A percentile compares a stretch with the other conserved stretches of the same genome.
Conservation (phyloP, 192 early-diverging fungal species). For the Entomortierella parvispora region DNA sequence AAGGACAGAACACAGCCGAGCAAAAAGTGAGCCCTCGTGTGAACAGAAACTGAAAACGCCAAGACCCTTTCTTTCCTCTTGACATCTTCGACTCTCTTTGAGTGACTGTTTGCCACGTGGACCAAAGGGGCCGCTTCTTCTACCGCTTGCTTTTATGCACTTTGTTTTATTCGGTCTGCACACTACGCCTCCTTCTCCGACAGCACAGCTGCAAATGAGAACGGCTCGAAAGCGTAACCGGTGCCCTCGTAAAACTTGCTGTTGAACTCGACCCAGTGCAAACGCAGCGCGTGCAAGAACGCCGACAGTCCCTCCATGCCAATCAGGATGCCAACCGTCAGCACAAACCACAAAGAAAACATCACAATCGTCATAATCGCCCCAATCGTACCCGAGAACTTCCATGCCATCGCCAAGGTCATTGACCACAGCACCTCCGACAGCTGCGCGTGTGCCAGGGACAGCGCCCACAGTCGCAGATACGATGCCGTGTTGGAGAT, state of each 20-base stretch:
- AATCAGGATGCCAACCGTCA: slow-evolving; percentile 84
- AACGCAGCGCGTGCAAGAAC: slow-evolving; percentile 93
- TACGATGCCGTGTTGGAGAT: slow-evolving; percentile 99
- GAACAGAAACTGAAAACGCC: slow-evolving; percentile 6
- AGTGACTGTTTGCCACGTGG: slow-evolving; percentile 1
- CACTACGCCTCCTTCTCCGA: slow-evolving; percentile 35
- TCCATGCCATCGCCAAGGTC: slow-evolving; percentile 73
- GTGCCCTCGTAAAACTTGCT: slow-evolving; percentile 95
- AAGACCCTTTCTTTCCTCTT: too few relatives aligned
- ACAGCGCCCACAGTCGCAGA: slow-evolving; percentile 98
- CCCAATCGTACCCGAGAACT: slow-evolving; percentile 60
- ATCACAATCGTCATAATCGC: slow-evolving; percentile 80
- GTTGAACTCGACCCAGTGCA: slow-evolving; percentile 99
- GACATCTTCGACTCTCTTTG: too few relatives aligned
- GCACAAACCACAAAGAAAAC: slow-evolving; percentile 88
- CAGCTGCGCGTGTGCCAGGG: slow-evolving; percentile 96
- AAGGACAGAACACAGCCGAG: background rate
- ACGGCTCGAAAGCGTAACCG: slow-evolving; percentile 93
- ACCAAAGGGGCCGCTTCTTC: background rate
- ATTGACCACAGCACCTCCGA: slow-evolving; percentile 98
- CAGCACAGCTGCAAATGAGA: slow-evolving; percentile 73
- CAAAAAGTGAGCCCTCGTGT: too few relatives aligned
- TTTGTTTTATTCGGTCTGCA: too few relatives aligned
- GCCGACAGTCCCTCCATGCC: slow-evolving; percentile 95
- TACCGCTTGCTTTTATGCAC: too few relatives aligned